phyloP scores from a whole-genome alignment of 2,329 filamentous ascomycete species.

The Aspergillus niger region DNA sequence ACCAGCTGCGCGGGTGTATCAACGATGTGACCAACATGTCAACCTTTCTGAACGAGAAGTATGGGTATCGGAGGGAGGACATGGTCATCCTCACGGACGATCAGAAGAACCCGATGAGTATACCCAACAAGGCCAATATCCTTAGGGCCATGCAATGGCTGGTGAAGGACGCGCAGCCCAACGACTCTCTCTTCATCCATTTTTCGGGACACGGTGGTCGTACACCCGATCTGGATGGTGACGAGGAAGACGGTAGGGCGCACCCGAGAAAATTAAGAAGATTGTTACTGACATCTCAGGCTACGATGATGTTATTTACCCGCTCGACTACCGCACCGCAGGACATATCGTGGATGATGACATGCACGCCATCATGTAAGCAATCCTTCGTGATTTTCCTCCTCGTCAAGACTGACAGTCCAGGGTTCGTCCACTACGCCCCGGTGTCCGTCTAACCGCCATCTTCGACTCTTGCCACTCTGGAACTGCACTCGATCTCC shows the following conservation, averaged over 20 bases:
- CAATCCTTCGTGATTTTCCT: background rate
- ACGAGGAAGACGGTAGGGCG: conserved; percentile 66
- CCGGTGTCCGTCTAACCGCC: conserved; percentile 77
- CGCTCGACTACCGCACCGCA: conserved; percentile 68
- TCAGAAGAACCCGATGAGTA: conserved; percentile 94
- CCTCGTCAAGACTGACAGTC: background rate
- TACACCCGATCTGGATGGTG: conserved; percentile 70
- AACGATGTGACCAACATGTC: conserved; percentile 99
- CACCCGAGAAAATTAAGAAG: background rate
- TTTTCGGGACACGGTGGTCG: conserved; percentile 85
- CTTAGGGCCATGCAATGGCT: conserved; percentile 96
- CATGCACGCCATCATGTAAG: conserved; percentile 68
- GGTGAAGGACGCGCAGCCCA: conserved; percentile 88
- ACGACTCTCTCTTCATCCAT: conserved; percentile 95
- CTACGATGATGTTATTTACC: conserved; percentile 77
- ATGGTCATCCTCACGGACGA: conserved; percentile 98
- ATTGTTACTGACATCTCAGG: conserved; percentile 34
- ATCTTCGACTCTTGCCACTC: conserved; percentile 71
- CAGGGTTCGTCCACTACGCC: conserved; percentile 71
- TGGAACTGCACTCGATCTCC: conserved; percentile 66
- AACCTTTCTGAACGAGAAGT: conserved; percentile 78
- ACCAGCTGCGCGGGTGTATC: conserved; percentile 87
- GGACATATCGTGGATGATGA: conserved; percentile 78
- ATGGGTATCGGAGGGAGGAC: conserved; percentile 89
- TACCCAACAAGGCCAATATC: conserved; percentile 93